phyloP scores from a whole-genome alignment of 495 filamentous ascomycete species.

The Hypomontagnella submonticulosa region DNA sequence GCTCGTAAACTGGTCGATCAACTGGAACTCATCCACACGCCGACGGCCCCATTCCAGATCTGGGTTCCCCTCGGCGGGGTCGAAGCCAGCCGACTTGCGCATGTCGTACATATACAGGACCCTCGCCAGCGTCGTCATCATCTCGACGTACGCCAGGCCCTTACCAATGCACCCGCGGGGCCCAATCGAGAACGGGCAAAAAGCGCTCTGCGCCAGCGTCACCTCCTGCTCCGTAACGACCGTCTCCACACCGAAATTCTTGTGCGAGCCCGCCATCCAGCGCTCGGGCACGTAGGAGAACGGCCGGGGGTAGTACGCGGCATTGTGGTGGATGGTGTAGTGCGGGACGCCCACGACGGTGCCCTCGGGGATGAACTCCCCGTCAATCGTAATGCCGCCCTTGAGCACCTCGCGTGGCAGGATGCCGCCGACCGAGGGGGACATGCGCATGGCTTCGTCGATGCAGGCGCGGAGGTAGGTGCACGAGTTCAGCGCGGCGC shows the following conservation, averaged over 20 bases:
- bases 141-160: slow-evolving; percentile 65
- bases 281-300: slow-evolving; percentile 65
- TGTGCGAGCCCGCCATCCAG: slow-evolving; percentile 57
- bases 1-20: slow-evolving; percentile 68
- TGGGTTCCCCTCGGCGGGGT: slow-evolving; percentile 55
- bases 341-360: slow-evolving; percentile 64
- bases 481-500: slow-evolving; percentile 64
- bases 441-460: slow-evolving; percentile 78
- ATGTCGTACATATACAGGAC: slow-evolving; percentile 62
- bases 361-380: slow-evolving; percentile 63
- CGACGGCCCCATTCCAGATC: slow-evolving; percentile 60
- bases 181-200: slow-evolving; percentile 68
- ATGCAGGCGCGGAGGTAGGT: slow-evolving; percentile 70
- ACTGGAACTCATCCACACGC: slow-evolving; percentile 61
- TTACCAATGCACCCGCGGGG: slow-evolving; percentile 69
- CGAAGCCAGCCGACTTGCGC: slow-evolving; percentile 54
- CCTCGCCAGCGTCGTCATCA: slow-evolving; percentile 61
- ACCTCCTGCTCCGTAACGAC: slow-evolving; percentile 51
- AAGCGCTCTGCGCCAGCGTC: slow-evolving; percentile 60
- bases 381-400: slow-evolving; percentile 69
- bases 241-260: slow-evolving; percentile 23
- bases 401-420: slow-evolving; percentile 70
- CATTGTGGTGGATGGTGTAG: slow-evolving; percentile 68
- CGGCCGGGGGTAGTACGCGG: slow-evolving; percentile 62
- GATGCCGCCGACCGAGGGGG: slow-evolving; percentile 70